phyloP scores from a whole-genome alignment of 768 basidiomycete genomes.

The Podaxis rugospora region DNA sequence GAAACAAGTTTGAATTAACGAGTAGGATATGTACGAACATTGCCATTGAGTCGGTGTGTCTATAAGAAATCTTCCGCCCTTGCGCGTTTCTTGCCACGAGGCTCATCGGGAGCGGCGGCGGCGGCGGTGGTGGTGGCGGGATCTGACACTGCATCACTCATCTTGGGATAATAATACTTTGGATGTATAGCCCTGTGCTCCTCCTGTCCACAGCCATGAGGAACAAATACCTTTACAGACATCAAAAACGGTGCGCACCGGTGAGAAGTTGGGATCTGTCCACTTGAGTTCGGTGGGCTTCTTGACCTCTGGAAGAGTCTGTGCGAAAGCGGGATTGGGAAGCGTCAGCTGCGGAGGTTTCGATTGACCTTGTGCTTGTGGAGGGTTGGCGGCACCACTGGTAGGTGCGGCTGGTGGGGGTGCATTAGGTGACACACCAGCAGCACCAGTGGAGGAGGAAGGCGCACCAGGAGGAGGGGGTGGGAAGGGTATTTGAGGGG shows the following conservation, averaged over 20 bases:
- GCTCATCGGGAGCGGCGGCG: constrained; percentile 41
- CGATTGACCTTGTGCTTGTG: constrained; percentile 14
- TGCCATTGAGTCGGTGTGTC: not conserved
- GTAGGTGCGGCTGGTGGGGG: not conserved
- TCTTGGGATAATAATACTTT: constrained; percentile 56
- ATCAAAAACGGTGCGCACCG: constrained; percentile 34
- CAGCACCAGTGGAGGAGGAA: not conserved
- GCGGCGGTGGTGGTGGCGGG: not conserved
- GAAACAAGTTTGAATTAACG: not conserved
- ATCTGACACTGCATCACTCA: constrained; percentile 26
- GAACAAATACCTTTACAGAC: not conserved
- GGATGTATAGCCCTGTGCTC: constrained; percentile 66
- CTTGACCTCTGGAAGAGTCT: constrained; percentile 73
- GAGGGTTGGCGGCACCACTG: not conserved
- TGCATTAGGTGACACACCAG: not conserved
- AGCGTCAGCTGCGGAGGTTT: constrained; percentile 34
- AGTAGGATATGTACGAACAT: not conserved
- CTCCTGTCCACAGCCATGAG: constrained; percentile 41
- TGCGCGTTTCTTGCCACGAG: constrained; percentile 79
- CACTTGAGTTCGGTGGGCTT: constrained; percentile 73
- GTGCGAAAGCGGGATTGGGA: constrained; percentile 53
- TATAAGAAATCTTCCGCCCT: constrained; percentile 83
- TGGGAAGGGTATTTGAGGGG: not conserved
- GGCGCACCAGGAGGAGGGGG: not conserved
- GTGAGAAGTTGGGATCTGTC: constrained; percentile 72